Base-by-base conservation (phyloP, 1,284 basidiomycete species). In the Leccinum pachyderme region DNA sequence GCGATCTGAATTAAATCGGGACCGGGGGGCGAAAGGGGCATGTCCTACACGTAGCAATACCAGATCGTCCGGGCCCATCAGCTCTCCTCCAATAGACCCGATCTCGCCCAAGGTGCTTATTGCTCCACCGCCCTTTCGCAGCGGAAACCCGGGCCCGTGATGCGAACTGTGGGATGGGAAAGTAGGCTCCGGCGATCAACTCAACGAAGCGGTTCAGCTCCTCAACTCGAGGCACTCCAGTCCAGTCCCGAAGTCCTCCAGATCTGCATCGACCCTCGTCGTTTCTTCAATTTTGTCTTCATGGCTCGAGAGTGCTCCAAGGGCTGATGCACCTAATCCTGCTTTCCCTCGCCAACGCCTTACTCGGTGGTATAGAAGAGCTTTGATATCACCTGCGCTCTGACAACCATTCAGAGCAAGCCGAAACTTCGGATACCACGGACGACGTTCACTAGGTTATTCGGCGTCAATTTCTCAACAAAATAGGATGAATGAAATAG, bases 351-450 rank as follows among this genome's bases (percentile, higher is more conserved):
- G 76, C 82, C 82, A 84, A 52, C 74, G 71, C 54, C 77, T 75
- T 35, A 83, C 77, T 62, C 74, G 78, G 27, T 63, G 58, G n/a
- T 66, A 60, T 44, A 85, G 63, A 35, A 85, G 70, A 37, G 37
- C 43, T 53, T 80, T 77, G 41, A 84, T 73, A 27, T 77, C 78
- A 24, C 78, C 77, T 15, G 80, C 43, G n/a, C 72, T 73, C 47
- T 67, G 63, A 48, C 79, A 80, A 24, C 61, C 64, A 24, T 65
- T 68, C 51, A 85, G 59, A 7, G 74, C 72, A 53, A 73, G 62
- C 48, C 81, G 77, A 68, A 86, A 84, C 63, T 80, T 81, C 27
- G 69, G 64, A 66, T 77, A 82, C 83, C 83, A 86, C 32, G 81
- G 73, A 39, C 77, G 72, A 48, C 83, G 77, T 33, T 31, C 47